Conservation (phyloP, 257 asterid genomes). For the Lavandula angustifolia region DNA sequence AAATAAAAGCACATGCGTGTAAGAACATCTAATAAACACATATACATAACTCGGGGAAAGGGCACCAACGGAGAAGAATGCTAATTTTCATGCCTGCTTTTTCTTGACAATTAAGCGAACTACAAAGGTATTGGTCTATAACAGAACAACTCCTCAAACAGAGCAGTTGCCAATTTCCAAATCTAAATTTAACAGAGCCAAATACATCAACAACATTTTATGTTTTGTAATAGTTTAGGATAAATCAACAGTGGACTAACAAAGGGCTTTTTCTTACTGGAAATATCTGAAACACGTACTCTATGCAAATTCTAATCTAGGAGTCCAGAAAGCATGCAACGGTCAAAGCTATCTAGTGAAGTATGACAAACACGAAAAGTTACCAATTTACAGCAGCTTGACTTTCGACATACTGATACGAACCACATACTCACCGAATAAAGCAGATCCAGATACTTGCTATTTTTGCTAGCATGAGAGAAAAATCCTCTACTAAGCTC, state of each 20-base stretch:
- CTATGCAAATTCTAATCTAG: constrained; percentile 4
- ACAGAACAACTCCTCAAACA: constrained; percentile 21
- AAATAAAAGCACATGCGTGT: constrained; percentile 1
- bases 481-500: constrained; percentile 59
- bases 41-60: background rate
- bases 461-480: constrained; percentile 69
- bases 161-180: background rate
- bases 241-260: constrained; percentile 4
- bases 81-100: constrained; percentile 12
- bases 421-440: constrained; percentile 58
- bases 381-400: constrained; percentile 20
- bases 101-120: background rate
- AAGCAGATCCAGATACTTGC: constrained; percentile 78
- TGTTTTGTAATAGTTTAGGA: background rate
- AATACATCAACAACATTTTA: constrained; percentile 6
- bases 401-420: constrained; percentile 11
- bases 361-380: constrained; percentile 9
- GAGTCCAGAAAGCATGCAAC: constrained; percentile 8
- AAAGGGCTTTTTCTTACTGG: constrained; percentile 11
- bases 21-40: background rate
- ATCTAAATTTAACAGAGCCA: background rate
- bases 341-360: constrained; percentile 19
- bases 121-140: background rate
- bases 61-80: background rate
- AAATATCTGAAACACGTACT: constrained; percentile 18